Percentiles rank a stretch among this genome's conserved stretches.
Conservation (phyloP, 75 land plant species). For the Adiantum capillusveneris region DNA sequence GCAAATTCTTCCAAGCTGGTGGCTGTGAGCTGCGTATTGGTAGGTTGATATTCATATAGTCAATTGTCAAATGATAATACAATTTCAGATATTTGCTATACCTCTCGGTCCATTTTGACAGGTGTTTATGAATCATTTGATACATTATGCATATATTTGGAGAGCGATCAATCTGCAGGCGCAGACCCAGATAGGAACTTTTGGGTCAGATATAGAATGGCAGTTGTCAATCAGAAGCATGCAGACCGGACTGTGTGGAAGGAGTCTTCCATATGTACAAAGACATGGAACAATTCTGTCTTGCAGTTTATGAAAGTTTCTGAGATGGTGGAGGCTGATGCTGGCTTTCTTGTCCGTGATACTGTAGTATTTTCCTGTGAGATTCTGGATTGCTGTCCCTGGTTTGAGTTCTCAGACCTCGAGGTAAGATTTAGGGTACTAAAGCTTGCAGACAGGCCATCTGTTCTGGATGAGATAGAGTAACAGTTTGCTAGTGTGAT, state of each 20-base stretch:
- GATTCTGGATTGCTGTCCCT: slow-evolving; percentile 48
- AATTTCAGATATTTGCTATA: too few species aligned
- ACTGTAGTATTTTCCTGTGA: slow-evolving; percentile 45
- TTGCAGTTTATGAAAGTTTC: slow-evolving; percentile 55
- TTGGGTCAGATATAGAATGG: slow-evolving; percentile 52
- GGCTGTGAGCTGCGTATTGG: slow-evolving; percentile 53
- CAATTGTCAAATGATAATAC: too few species aligned
- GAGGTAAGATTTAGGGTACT: too few species aligned
- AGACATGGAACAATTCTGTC: slow-evolving; percentile 52
- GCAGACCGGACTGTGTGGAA: slow-evolving; percentile 43
- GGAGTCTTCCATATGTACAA: slow-evolving; percentile 49
- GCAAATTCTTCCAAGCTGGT: slow-evolving; percentile 51
- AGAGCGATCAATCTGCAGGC: slow-evolving; percentile 47
- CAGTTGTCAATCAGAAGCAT: slow-evolving; percentile 46
- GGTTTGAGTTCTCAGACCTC: slow-evolving; percentile 50
- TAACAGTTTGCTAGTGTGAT: too few species aligned
- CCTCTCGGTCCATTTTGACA: slow-evolving; percentile 4
- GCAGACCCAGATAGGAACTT: slow-evolving; percentile 41
- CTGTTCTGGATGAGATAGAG: too few species aligned
- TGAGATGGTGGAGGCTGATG: slow-evolving; percentile 49
- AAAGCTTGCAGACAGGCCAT: too few species aligned
- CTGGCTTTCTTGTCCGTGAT: slow-evolving; percentile 43
- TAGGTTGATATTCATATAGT: slow-evolving; percentile 1
- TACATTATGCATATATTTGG: slow-evolving; percentile 44
- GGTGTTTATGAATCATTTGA: slow-evolving; percentile 54